These are phyloP conservation scores for Endocladia muricata DNA, from an alignment of 31 red algal species.

Conservation along the genomic window DNA sequence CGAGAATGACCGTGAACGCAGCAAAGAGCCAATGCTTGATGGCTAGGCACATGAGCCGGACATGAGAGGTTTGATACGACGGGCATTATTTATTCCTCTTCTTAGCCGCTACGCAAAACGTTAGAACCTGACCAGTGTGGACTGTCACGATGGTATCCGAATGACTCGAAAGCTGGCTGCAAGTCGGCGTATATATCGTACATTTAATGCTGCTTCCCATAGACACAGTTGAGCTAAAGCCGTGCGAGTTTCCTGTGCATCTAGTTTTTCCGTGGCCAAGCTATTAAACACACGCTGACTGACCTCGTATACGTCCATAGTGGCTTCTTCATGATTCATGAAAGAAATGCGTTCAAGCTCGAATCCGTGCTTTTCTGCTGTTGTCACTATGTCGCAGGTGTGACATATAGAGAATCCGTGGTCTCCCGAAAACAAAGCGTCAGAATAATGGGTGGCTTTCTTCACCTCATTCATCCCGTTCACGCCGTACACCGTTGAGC, in stretches of 20 bases:
- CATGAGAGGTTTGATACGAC: too few relatives aligned
- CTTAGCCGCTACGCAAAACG: too few relatives aligned
- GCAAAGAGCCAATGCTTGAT: conserved; percentile 25
- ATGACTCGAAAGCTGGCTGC: conserved; percentile 25
- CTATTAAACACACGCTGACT: conserved; percentile 46
- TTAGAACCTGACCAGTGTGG: too few relatives aligned
- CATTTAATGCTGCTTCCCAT: conserved; percentile 56
- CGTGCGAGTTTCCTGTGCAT: conserved; percentile 46
- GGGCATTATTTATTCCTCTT: too few relatives aligned
- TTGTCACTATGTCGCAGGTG: conserved; percentile 30
- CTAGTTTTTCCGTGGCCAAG: conserved; percentile 42
- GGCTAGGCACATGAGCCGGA: not conserved
- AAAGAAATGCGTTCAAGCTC: conserved; percentile 57
- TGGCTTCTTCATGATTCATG: conserved; percentile 53
- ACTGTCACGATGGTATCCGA: not conserved
- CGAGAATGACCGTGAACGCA: conserved; percentile 28
- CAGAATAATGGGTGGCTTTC: not conserved
- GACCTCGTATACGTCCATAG: conserved; percentile 42
- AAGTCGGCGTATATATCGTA: conserved; percentile 53
- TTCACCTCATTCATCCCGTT: not conserved
- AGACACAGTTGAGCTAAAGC: conserved; percentile 58
- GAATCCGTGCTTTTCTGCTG: conserved; percentile 27
- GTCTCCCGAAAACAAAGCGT: conserved; percentile 52
- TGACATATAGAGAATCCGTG: conserved; percentile 52
- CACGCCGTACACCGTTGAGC: conserved; percentile 38